Conservation (phyloP, 768 basidiomycete genomes). For the Lactarius hatsudake region DNA sequence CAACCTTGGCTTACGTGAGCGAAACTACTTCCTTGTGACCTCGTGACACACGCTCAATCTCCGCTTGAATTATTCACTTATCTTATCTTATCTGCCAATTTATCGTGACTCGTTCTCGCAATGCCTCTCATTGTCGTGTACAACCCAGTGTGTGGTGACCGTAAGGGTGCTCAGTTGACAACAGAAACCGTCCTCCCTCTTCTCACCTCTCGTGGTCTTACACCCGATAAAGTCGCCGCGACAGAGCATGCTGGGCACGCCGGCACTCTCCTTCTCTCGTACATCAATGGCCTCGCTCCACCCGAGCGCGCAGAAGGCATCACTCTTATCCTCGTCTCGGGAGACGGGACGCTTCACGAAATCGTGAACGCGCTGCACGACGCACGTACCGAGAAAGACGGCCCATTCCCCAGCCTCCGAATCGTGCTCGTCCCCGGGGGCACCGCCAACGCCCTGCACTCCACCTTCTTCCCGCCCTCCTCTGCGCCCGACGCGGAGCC, state of each 20-base stretch:
- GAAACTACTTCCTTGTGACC: no score
- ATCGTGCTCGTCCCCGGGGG: constrained; percentile 69
- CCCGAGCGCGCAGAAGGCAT: constrained; percentile 32
- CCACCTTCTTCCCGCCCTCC: constrained; percentile 64
- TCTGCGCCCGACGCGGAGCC: constrained; percentile 26
- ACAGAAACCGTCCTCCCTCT: constrained; percentile 61
- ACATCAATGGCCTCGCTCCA: constrained; percentile 36
- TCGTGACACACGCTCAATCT: no score
- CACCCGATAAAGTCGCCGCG: constrained; percentile 41
- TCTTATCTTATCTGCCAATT: constrained; percentile 3
- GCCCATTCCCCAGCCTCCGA: constrained; percentile 31
- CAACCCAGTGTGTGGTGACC: constrained; percentile 73
- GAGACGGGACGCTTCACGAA: constrained; percentile 93
- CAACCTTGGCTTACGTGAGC: neutral
- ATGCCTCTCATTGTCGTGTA: constrained; percentile 63
- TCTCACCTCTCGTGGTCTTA: constrained; percentile 42
- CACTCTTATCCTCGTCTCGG: constrained; percentile 66
- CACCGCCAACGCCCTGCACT: constrained; percentile 92
- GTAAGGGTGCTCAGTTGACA: constrained; percentile 55
- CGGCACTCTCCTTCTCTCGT: constrained; percentile 41
- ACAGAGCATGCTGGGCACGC: constrained; percentile 59
- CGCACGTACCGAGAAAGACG: neutral
- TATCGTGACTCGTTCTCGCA: neutral
- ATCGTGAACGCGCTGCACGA: constrained; percentile 60
- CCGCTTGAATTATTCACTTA: no score